phyloP scores from a whole-genome alignment of 2,329 filamentous ascomycete genomes.

The Xylariaceae sp. region DNA sequence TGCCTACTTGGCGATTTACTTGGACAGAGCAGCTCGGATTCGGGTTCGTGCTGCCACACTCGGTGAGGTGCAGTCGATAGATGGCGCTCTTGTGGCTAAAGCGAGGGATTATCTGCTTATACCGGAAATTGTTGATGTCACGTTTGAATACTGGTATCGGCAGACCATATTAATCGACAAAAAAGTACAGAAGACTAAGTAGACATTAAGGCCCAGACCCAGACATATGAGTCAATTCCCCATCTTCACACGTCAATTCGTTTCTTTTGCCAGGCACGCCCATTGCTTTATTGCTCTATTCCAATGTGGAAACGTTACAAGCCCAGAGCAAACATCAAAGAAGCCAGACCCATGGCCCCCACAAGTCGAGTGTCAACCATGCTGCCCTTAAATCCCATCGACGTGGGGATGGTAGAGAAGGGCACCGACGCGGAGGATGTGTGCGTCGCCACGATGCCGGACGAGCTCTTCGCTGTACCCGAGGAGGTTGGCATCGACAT shows the following conservation, averaged over 20 bases:
- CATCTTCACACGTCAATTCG: too few species aligned
- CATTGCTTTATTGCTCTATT: background rate
- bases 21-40: too few species aligned
- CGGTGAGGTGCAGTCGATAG: too few species aligned
- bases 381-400: background rate
- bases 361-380: background rate
- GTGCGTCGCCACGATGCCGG: background rate
- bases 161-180: background rate
- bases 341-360: slow-evolving; percentile 2
- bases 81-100: too few species aligned
- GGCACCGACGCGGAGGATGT: slow-evolving; percentile 9
- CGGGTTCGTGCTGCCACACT: too few species aligned
- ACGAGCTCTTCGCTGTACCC: slow-evolving; percentile 1
- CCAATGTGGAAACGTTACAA: background rate
- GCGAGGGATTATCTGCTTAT: too few species aligned
- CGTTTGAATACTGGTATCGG: too few species aligned
- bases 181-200: background rate
- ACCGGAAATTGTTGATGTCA: too few species aligned
- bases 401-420: slow-evolving; percentile 1
- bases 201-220: background rate
- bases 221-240: too few species aligned
- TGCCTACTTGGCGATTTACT: too few species aligned
- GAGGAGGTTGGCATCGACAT: background rate
- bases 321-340: background rate
- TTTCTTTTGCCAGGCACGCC: too few species aligned